Base-by-base conservation (phyloP, 2,329 filamentous ascomycete species). In the Leptographium procerum region DNA sequence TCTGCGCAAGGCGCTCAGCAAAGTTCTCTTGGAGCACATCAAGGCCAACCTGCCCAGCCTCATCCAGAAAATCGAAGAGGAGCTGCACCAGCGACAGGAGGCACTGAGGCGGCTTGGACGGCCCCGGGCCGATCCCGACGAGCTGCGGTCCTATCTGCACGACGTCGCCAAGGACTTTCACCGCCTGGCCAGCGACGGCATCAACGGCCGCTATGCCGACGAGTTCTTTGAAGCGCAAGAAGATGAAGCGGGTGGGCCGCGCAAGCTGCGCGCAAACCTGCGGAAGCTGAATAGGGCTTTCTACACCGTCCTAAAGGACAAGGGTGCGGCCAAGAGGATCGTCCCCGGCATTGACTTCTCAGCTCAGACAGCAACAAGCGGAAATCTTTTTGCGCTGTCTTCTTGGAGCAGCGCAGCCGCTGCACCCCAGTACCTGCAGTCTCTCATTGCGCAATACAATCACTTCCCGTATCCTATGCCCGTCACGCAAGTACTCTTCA, bases 191-290 rank as follows among this genome's bases (percentile, higher is more conserved):
- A 74, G 71, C 55, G 70, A 71, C 3, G 76, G 78, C 0, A 65
- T 77, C 0, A 72, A 79, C n/a, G 82, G 82, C 0, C 71, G 69
- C 0, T 85, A 84, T 60, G 72, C 69, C 2, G 67, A 78, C 59
- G 19, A 63, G 0, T 85, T 84, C 66, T 85, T 85, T 59, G 71
- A 67, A 3, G 58, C 67, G 11, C 10, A 58, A 24, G 16, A 33
- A n/a, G 52, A 52, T 22, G 34, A 14, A 7, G 24, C 10, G 13
- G 16, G n/a, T 13, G 53, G 26, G 22, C 36, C 47, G 6, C 28
- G 43, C 2, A 52, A 52, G 34, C 36, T 56, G 48, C 52, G 53
- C 4, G 57, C 57, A 6, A 28, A 29, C 28, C n/a, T 59, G 10
- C 53, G 52, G n/a, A 56, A 59, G 31, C 29, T 58, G 13, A 54